Evolutionary conservation across 2,329 filamentous ascomycete genomes (phyloP).

Genomic region (Gremmenia infestans): DNA sequence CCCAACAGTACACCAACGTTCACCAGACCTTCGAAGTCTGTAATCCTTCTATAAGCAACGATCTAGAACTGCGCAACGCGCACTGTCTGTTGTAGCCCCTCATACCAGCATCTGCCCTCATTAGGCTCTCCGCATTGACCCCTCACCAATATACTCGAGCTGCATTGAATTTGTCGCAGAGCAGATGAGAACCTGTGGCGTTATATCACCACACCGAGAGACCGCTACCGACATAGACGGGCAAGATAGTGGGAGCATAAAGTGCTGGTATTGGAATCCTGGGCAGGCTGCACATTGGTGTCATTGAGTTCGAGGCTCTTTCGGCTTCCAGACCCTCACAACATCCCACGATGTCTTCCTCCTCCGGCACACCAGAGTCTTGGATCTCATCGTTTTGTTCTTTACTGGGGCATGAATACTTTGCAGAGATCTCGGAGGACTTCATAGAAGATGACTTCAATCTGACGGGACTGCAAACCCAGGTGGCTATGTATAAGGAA

Average conservation of each 20-base stretch:
- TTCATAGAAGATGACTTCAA: slow-evolving; percentile 99
- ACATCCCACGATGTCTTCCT: slow-evolving; percentile 28
- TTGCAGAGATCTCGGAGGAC: slow-evolving; percentile 96
- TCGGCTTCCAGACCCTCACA: background rate
- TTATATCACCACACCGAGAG: background rate
- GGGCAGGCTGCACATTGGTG: background rate
- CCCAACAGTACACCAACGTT: background rate
- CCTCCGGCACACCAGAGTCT: slow-evolving; percentile 56
- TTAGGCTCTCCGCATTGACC: background rate
- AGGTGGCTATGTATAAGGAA: slow-evolving; percentile 99
- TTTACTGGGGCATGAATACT: slow-evolving; percentile 94
- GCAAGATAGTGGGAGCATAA: background rate
- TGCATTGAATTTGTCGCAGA: background rate
- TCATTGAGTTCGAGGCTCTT: background rate
- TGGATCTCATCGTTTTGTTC: slow-evolving; percentile 99
- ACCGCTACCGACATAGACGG: background rate
- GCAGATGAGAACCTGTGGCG: background rate
- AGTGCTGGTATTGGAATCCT: background rate
- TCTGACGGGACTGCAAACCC: slow-evolving; percentile 86
- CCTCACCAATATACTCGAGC: slow-evolving; percentile 2
- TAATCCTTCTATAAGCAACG: background rate
- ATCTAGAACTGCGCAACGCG: background rate
- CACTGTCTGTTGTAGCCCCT: background rate
- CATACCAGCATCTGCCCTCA: background rate
- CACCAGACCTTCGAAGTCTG: background rate